phyloP scores from a whole-genome alignment of 2,329 filamentous ascomycete species.

The Aciculosporium take region DNA sequence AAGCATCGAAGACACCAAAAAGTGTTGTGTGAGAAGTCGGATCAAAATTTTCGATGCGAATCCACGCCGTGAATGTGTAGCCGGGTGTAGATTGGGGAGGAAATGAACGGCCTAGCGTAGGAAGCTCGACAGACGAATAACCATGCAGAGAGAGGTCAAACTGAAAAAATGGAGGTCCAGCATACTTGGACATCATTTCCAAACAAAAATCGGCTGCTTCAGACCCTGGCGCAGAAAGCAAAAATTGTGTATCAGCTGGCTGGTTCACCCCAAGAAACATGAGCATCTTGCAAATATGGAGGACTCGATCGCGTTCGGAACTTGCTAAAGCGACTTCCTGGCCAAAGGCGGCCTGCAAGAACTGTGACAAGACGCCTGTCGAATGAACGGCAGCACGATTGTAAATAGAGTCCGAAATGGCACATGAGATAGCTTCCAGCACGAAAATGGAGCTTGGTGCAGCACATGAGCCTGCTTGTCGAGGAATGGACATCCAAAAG shows the following conservation, averaged over 20 bases:
- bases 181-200: slow-evolving; percentile 58
- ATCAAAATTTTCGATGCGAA: slow-evolving; percentile 79
- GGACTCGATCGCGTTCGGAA: slow-evolving; percentile 43
- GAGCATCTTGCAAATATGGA: slow-evolving; percentile 53
- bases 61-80: slow-evolving; percentile 84
- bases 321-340: slow-evolving; percentile 34
- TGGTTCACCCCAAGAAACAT: slow-evolving; percentile 63
- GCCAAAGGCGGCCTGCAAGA: slow-evolving; percentile 48
- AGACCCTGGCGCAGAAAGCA: slow-evolving; percentile 41
- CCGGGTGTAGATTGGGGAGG: slow-evolving; percentile 67
- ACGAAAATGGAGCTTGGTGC: slow-evolving; percentile 48
- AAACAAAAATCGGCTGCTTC: slow-evolving; percentile 55
- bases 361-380: slow-evolving; percentile 53
- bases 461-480: slow-evolving; percentile 26
- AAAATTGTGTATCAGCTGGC: slow-evolving; percentile 69
- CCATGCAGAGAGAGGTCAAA: slow-evolving; percentile 85
- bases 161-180: slow-evolving; percentile 72
- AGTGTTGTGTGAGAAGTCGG: slow-evolving; percentile 76
- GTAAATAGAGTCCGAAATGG: slow-evolving; percentile 47
- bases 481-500: slow-evolving; percentile 49
- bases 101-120: slow-evolving; percentile 72
- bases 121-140: slow-evolving; percentile 78
- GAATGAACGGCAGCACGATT: slow-evolving; percentile 60
- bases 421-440: slow-evolving; percentile 45
- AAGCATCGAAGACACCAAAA: slow-evolving; percentile 86